Conservation (phyloP, 176 grass and related monocot species). For the Oryza brachyantha region DNA sequence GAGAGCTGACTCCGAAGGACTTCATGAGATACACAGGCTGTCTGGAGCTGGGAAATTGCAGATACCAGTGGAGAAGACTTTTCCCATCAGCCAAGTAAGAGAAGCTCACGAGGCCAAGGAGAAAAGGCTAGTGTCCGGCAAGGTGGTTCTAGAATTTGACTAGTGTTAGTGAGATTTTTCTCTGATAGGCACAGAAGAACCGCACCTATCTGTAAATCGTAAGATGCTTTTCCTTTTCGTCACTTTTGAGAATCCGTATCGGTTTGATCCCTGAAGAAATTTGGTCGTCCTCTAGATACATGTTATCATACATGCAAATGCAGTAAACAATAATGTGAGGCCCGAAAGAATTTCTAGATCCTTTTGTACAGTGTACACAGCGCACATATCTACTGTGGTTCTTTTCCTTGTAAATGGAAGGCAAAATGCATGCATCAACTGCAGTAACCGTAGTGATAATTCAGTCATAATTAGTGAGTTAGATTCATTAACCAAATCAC, state of each 20-base stretch:
- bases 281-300: conserved; percentile 12
- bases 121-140: conserved; percentile 70
- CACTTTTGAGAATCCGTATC: conserved; percentile 7
- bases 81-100: conserved; percentile 66
- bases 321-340: conserved; percentile 37
- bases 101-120: conserved; percentile 91
- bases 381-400: background rate
- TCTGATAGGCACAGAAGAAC: background rate
- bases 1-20: conserved; percentile 87
- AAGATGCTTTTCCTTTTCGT: background rate
- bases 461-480: background rate
- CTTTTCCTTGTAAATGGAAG: background rate
- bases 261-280: background rate
- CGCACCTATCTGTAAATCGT: conserved; percentile 43
- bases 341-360: background rate
- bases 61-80: conserved; percentile 88
- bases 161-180: conserved; percentile 33
- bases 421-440: background rate
- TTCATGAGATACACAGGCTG: conserved; percentile 76
- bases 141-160: conserved; percentile 83
- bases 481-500: background rate
- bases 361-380: background rate
- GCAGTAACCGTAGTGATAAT: background rate
- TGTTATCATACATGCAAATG: conserved; percentile 27
- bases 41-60: conserved; percentile 66